Evolutionary conservation across 2,329 filamentous ascomycete genomes (phyloP), one percentile per base, ranked within the genome.

Genomic region (Calonectria multiphialidica): DNA sequence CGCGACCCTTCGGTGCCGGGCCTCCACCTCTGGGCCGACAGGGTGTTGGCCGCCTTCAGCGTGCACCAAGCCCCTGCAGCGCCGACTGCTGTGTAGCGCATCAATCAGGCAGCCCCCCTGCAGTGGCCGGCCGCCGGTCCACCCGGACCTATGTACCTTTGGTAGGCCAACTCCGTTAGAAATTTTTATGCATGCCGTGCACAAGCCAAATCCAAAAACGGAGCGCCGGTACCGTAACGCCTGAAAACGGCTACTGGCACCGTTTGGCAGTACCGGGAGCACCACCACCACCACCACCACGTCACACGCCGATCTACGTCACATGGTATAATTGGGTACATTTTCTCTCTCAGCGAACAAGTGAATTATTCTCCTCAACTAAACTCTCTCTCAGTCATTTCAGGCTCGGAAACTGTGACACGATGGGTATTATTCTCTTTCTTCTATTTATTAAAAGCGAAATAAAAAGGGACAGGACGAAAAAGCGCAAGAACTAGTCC

Each of bases 151-250:
- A 59, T 21, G 65, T 67, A 67, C 65, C 65, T 67, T 57, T 45
- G 53, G 53, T 59, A 59, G 33, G 9, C 37, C 64, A 50, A 13
- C 35, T 42, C 64, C 49, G 28, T 49, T 15, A 3, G 25, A 25
- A 59, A 40, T 5, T 18, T 37, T 67, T 67, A 45, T 67, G 65
- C 50, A 62, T 40, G 30, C 47, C 28, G 30, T 68, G 53, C 66
- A 68, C 15, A 28, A 23, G 23, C 44, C 53, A 40, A 10, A 3
- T 16, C 35, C 25, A 55, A 33, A 66, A 44, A 66, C 63, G 47
- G 63, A 21, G 16, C 47, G 30, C 33, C 7, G 35, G 5, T n/a
- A 40, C 63, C 63, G 63, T 55, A 28, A 55, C 35, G 15, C 15
- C 1, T 9, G 6, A 44, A 68, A 68, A 68, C 66, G 66, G 66